Base-by-base conservation (phyloP, 78 protist species). In the Polysphondylium violaceum region DNA sequence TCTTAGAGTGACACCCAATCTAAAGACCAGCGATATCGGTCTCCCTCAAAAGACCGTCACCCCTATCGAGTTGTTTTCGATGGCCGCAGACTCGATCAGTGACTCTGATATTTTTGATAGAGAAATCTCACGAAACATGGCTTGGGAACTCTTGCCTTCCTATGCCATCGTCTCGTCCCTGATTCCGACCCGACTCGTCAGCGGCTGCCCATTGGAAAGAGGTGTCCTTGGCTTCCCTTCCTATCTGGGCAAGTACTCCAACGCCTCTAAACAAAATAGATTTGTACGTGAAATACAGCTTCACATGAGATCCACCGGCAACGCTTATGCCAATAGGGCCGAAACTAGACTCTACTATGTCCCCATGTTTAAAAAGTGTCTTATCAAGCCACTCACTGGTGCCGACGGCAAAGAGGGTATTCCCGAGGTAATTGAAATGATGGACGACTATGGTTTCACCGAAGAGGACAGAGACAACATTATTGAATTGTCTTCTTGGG, bases 201-300 rank as follows among this genome's bases (percentile, higher is more conserved):
- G 35, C 11, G 91, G 91, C 31, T 23, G 51, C 19, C 56, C 75
- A 53, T n/a, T n/a, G n/a, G 17, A 29, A 21, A 23, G 35, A 38
- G n/a, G 59, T 17, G 47, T 25, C 23, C 47, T 51, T 1, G 12
- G 63, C 2, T 92, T 92, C 61, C 88, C 94, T 19, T 40, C 76
- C 0, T 81, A 59, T 40, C 73, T 92, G 33, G 95, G 95, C 14
- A 92, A 92, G 40, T 43, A 92, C 38, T 73, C 87, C 14, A 92
- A 67, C 29, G 60, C 55, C 4, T 29, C 73, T 17, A 79, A 81
- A 41, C 76, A 67, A 68, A 25, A 43, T 38, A 56, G 95, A 43
- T 77, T 78, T 12, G 64, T 74, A 5, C 23, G 59, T 16, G 94
- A 89, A 41, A 33, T 89, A 14, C 88, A 76, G 29, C 27, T 74